These are phyloP conservation scores for Alisma plantagoaquatica DNA, from an alignment of 106 monocot species.

Conservation along the genomic window DNA sequence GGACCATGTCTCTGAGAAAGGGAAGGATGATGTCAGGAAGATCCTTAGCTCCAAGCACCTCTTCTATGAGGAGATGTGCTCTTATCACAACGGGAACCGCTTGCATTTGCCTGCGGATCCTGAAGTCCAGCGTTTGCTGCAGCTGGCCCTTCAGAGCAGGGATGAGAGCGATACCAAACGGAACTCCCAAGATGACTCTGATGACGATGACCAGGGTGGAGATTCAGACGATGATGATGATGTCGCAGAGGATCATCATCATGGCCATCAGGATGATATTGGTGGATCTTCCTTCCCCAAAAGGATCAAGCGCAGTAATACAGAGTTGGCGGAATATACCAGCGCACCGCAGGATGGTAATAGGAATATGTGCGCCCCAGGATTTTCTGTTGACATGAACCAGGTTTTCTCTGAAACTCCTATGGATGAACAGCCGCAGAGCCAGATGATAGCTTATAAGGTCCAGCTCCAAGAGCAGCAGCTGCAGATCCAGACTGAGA, in stretches of 20 bases:
- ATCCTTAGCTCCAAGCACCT: too few species aligned
- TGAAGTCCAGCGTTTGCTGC: conserved; percentile 40
- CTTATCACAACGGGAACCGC: conserved; percentile 72
- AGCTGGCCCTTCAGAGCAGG: conserved; percentile 40
- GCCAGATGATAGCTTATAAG: conserved; percentile 13
- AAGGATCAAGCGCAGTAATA: conserved; percentile 24
- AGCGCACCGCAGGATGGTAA: conserved; percentile 4
- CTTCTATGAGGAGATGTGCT: too few species aligned
- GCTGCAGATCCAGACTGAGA: conserved; percentile 36
- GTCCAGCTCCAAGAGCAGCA: conserved; percentile 33
- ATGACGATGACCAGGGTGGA: conserved; percentile 35
- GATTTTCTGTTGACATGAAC: conserved; percentile 26
- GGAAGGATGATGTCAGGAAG: conserved; percentile 71
- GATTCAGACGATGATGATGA: conserved; percentile 35
- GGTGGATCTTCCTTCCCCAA: conserved; percentile 15
- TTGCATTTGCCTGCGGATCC: conserved; percentile 51
- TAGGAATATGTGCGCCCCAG: conserved; percentile 10
- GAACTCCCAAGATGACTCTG: conserved; percentile 15
- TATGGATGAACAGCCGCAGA: conserved; percentile 8
- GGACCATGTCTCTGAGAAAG: conserved; percentile 47
- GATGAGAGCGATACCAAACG: conserved; percentile 34
- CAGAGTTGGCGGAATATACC: conserved; percentile 20
- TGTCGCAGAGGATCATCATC: conserved; percentile 20
- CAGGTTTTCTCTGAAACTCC: conserved; percentile 25
- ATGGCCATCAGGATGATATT: conserved; percentile 7